Conservation (phyloP, 225 moss, liverwort and hornwort genomes). For the Straminergon stramineum region DNA sequence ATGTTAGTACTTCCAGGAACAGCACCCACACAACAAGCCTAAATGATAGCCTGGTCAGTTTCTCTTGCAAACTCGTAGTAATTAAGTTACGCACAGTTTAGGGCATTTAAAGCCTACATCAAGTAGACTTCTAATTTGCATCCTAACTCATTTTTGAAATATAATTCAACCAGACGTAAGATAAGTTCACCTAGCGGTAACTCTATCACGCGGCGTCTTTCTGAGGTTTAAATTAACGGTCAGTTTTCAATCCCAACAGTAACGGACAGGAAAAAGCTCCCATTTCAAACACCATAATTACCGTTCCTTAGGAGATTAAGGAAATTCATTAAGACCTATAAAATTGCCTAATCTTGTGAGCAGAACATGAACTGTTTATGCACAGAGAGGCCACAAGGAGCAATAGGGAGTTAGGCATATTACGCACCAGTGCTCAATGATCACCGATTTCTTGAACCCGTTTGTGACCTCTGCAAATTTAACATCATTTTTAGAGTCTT, state of each 20-base stretch:
- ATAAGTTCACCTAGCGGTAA: background rate
- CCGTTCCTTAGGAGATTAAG: background rate
- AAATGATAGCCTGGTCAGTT: background rate
- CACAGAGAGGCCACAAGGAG: background rate
- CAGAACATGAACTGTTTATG: background rate
- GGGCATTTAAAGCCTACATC: background rate
- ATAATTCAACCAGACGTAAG: background rate
- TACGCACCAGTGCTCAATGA: constrained; percentile 48
- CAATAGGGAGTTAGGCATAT: background rate
- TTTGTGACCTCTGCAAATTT: constrained; percentile 3
- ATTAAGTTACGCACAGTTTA: background rate
- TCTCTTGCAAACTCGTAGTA: background rate
- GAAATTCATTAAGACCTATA: background rate
- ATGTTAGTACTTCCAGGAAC: background rate
- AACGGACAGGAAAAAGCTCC: background rate
- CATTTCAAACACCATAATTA: background rate
- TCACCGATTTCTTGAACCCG: constrained; percentile 29
- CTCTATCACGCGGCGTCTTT: background rate
- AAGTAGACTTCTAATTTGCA: background rate
- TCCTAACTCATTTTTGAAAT: background rate
- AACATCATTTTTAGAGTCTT: background rate
- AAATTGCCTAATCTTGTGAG: background rate
- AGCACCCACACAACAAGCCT: background rate
- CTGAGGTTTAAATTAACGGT: background rate
- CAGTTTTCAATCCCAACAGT: background rate